Conservation (phyloP, 345 rosid genomes). For the Eucalyptus tenuipes region DNA sequence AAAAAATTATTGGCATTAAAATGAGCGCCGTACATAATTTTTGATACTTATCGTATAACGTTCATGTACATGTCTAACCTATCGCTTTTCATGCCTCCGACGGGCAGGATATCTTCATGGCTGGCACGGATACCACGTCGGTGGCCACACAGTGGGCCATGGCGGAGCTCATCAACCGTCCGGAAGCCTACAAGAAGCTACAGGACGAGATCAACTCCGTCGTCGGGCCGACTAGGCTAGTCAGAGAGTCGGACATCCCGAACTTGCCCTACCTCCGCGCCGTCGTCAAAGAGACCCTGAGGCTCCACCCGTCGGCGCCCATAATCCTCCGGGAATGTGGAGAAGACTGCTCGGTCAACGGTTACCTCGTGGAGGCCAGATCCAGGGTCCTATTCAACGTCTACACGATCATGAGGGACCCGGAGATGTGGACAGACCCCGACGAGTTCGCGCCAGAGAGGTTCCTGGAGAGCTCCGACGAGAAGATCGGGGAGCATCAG, state of each 20-base stretch:
- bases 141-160: constrained; percentile 14
- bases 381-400: constrained; percentile 11
- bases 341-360: constrained; percentile 12
- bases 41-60: accelerated
- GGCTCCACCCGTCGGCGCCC: constrained; percentile 11
- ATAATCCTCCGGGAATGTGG: background rate
- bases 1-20: too few species aligned
- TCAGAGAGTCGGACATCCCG: constrained; percentile 6
- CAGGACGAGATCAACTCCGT: constrained; percentile 6
- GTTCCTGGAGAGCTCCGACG: constrained; percentile 2
- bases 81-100: background rate
- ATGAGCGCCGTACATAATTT: accelerated
- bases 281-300: constrained; percentile 5
- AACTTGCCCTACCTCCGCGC: constrained; percentile 17
- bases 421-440: constrained; percentile 3
- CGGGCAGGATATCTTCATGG: background rate
- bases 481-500: background rate
- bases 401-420: constrained; percentile 27
- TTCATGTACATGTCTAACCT: background rate
- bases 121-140: constrained; percentile 8
- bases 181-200: constrained; percentile 1
- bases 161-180: constrained; percentile 13
- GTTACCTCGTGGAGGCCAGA: constrained; percentile 7
- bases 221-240: background rate
- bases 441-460: constrained; percentile 22